Evolutionary conservation across 805 yeast genomes (phyloP).

Genomic region (Pichia deserticola): DNA sequence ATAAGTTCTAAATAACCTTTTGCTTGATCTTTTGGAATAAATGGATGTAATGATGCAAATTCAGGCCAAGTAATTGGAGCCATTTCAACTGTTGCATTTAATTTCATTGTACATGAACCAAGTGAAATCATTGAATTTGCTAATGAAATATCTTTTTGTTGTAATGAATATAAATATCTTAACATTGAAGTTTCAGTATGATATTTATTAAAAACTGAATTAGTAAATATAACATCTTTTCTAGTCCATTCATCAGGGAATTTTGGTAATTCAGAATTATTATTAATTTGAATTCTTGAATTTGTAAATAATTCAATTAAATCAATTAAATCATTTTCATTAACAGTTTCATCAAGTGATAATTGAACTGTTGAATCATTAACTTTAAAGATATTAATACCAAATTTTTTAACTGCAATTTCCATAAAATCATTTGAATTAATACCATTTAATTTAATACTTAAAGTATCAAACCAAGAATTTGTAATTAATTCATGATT

Average conservation of each 20-base stretch:
- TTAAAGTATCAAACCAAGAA: constrained; percentile 72
- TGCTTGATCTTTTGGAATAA: constrained; percentile 87
- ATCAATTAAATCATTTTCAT: constrained; percentile 48
- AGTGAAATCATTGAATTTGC: constrained; percentile 97
- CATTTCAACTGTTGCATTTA: constrained; percentile 94
- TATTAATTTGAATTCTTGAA: constrained; percentile 13
- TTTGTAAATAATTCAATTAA: constrained; percentile 58
- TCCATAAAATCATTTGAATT: constrained; percentile 50
- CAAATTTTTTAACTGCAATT: constrained; percentile 50
- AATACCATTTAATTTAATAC: constrained; percentile 46
- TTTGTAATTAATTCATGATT: constrained; percentile 46
- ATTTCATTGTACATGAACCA: constrained; percentile 97
- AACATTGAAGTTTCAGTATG: constrained; percentile 95
- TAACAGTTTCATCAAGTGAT: constrained; percentile 87
- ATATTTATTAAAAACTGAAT: constrained; percentile 76
- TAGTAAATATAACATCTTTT: constrained; percentile 53
- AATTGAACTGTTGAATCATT: constrained; percentile 56
- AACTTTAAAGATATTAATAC: constrained; percentile 72
- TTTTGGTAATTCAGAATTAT: constrained; percentile 34
- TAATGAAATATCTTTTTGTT: constrained; percentile 81
- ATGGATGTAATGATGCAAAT: constrained; percentile 83
- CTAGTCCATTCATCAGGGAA: constrained; percentile 45
- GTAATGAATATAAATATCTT: constrained; percentile 80
- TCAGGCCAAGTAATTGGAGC: constrained; percentile 92
- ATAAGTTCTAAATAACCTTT: constrained; percentile 74